Percentiles rank a stretch among this genome's conserved stretches.
phyloP scores from a whole-genome alignment of 2,329 filamentous ascomycete genomes.

The Lasiodiplodia sp. region DNA sequence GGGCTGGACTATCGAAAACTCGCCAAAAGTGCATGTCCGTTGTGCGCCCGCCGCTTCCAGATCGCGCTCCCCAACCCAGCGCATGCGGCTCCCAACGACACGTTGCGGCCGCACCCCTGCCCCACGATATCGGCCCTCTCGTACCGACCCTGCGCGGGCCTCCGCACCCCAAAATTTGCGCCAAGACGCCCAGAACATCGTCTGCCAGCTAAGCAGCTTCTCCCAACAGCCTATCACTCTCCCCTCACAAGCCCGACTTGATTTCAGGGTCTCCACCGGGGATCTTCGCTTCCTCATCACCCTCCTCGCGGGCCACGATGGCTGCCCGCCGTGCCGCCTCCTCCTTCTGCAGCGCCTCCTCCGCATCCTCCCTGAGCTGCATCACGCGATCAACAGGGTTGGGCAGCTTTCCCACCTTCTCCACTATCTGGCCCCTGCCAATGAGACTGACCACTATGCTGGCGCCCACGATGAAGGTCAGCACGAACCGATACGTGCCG shows the following conservation, averaged over 20 bases:
- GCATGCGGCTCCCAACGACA: slow-evolving; percentile 15
- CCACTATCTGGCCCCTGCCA: slow-evolving; percentile 78
- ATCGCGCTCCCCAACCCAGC: slow-evolving; percentile 12
- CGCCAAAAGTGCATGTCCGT: slow-evolving; percentile 16
- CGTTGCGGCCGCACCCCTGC: slow-evolving; percentile 17
- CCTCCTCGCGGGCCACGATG: slow-evolving; percentile 23
- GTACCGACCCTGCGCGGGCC: slow-evolving; percentile 15
- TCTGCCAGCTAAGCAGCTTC: slow-evolving; percentile 7
- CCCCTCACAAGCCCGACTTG: slow-evolving; percentile 10
- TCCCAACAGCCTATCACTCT: not conserved
- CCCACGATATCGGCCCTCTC: slow-evolving; percentile 22
- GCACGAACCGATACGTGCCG: slow-evolving; percentile 84
- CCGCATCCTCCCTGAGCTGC: slow-evolving; percentile 52
- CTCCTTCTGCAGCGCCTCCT: slow-evolving; percentile 42
- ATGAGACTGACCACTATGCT: slow-evolving; percentile 83
- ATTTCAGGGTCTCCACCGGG: slow-evolving; percentile 24
- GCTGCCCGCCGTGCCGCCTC: slow-evolving; percentile 37
- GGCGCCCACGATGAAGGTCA: slow-evolving; percentile 87
- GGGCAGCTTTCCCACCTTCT: slow-evolving; percentile 57
- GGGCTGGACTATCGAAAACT: slow-evolving; percentile 24
- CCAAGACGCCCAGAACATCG: slow-evolving; percentile 23
- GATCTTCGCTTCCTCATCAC: not conserved
- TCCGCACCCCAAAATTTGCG: slow-evolving; percentile 12
- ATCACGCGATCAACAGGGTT: slow-evolving; percentile 57
- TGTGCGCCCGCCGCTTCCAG: slow-evolving; percentile 16